phyloP scores from a whole-genome alignment of 371 early-diverging fungal genomes.

The Mortierella sp. region DNA sequence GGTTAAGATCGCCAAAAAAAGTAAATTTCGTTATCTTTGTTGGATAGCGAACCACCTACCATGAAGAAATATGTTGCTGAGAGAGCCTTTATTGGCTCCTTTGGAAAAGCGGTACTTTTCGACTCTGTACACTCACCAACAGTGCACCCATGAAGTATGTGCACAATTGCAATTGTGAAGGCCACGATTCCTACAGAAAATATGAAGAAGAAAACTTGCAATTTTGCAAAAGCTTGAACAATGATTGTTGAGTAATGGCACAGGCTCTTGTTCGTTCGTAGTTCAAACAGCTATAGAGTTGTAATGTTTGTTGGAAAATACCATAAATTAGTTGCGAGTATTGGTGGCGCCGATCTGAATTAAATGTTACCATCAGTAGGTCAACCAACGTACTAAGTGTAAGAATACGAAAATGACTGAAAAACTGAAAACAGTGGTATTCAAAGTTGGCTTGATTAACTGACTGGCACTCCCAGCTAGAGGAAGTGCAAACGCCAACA shows the following conservation, averaged over 20 bases:
- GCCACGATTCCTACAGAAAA: slow-evolving; percentile 24
- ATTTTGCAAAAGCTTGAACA: slow-evolving; percentile 13
- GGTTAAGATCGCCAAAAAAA: too few relatives aligned
- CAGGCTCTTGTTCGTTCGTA: slow-evolving; percentile 20
- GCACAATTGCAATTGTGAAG: slow-evolving; percentile 23
- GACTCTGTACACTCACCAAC: not conserved
- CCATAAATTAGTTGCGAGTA: not conserved
- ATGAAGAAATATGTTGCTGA: not conserved
- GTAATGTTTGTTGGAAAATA: not conserved
- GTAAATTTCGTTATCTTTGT: not conserved
- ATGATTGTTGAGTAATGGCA: slow-evolving; percentile 34
- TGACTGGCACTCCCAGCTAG: not conserved
- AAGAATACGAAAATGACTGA: not conserved
- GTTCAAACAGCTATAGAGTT: slow-evolving; percentile 24
- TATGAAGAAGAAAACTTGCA: slow-evolving; percentile 33
- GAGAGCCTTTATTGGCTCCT: not conserved
- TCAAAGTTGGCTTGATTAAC: not conserved
- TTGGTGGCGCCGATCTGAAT: not conserved
- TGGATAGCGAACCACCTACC: too few relatives aligned
- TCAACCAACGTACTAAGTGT: not conserved
- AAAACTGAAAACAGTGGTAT: not conserved
- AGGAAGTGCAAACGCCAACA: not conserved
- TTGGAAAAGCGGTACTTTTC: not conserved
- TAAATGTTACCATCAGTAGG: not conserved
- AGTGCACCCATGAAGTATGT: slow-evolving; percentile 3